Base-by-base conservation (phyloP, 305 asterid genomes). In the Fraxinus platypoda region DNA sequence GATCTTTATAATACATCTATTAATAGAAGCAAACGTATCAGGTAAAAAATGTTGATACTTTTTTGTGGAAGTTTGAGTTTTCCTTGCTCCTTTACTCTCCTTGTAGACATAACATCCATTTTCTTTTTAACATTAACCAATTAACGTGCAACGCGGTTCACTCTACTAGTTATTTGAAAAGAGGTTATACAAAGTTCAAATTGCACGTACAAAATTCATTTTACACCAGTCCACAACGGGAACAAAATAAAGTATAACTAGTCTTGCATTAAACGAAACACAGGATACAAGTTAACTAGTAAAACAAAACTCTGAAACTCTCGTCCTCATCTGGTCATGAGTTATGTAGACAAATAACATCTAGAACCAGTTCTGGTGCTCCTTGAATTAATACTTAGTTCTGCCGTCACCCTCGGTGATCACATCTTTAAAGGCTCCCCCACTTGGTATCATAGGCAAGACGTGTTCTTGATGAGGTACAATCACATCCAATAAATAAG, bases 381-480 rank as follows among this genome's bases (percentile, higher is more conserved):
- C 43, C 43, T 25, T 21, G 13, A 70, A 30, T 86, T 80, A 88
- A 11, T 88, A 80, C 43, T 62, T 73, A 37, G 21, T 79, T 80
- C 90, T 87, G 12, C 89, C 89, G 71, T 87, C 91, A 31, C 91
- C 89, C 35, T 87, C 90, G 1, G 85, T 87, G 78, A 88, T 88
- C 28, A 88, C 84, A 68, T 88, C 91, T 70, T 87, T 87, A 35
- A 87, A 88, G 33, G 81, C 71, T 1, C 88, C 89, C 2, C 84
- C 89, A 17, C 88, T 84, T 12, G 90, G 90, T 17, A 90, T 87
- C 87, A 86, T 88, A 15, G 90, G 89, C 78, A 87, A 49, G 4
- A 84, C 91, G 79, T 90, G 91, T 4, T 88, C 90, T 54, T 90
- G 89, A 57, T 85, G 91, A 0, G 93, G 90, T 17, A 88, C 88